Conservation (phyloP, 1,139 yeast genomes). For the Pichia sp. region DNA sequence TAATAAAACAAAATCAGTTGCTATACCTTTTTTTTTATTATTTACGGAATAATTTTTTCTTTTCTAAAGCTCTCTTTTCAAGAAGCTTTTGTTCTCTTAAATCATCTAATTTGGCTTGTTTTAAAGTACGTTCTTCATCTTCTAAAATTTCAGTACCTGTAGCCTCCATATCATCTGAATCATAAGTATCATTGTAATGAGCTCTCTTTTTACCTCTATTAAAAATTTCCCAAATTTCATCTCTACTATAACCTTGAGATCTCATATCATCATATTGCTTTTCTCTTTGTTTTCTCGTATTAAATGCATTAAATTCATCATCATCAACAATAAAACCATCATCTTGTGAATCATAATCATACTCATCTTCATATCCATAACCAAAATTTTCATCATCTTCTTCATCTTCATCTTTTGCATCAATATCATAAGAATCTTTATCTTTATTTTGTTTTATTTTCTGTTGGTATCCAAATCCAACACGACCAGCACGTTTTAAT, state of each 20-base stretch:
- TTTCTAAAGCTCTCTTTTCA: constrained; percentile 26
- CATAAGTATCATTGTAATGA: constrained; percentile 46
- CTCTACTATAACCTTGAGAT: constrained; percentile 56
- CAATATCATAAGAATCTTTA: constrained; percentile 22
- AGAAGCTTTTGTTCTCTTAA: constrained; percentile 26
- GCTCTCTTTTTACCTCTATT: constrained; percentile 48
- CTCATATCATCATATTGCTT: constrained; percentile 21
- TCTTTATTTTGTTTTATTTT: neutral
- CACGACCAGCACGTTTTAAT: too few relatives aligned
- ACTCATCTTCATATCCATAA: constrained; percentile 20
- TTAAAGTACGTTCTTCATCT: constrained; percentile 67
- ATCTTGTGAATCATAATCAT: constrained; percentile 35
- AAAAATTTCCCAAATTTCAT: constrained; percentile 86
- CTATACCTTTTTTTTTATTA: too few relatives aligned
- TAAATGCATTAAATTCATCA: constrained; percentile 30
- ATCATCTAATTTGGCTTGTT: constrained; percentile 29
- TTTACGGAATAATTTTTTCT: constrained; percentile 15
- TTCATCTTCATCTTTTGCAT: constrained; percentile 21
- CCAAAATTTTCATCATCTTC: constrained; percentile 14
- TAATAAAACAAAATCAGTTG: too few relatives aligned
- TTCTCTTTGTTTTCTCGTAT: constrained; percentile 51
- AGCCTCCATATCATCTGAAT: constrained; percentile 86
- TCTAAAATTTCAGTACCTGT: constrained; percentile 80
- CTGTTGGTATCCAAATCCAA: neutral
- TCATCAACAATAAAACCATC: constrained; percentile 61